Conservation (phyloP, 495 filamentous ascomycete species). For the Rhypophila decipiens region DNA sequence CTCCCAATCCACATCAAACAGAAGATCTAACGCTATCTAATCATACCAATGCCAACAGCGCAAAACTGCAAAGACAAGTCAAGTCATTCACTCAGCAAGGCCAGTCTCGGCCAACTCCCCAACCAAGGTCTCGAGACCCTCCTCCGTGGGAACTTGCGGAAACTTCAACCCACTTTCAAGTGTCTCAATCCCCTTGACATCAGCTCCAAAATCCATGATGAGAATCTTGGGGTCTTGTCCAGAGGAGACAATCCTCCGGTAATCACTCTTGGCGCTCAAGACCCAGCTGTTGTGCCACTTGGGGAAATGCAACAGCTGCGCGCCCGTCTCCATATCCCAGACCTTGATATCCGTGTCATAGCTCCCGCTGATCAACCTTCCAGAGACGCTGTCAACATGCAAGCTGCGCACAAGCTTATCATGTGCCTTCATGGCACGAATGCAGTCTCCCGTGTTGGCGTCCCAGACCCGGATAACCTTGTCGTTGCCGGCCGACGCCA, state of each 20-base stretch:
- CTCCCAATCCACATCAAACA: too few relatives aligned
- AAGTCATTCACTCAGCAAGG: not conserved
- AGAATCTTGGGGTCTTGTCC: conserved; percentile 87
- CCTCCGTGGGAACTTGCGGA: too few relatives aligned
- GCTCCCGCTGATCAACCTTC: conserved; percentile 79
- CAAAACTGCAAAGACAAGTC: too few relatives aligned
- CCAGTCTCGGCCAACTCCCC: not conserved
- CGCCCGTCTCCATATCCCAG: conserved; percentile 72
- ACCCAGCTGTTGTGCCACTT: conserved; percentile 96
- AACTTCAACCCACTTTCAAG: conserved; percentile 33
- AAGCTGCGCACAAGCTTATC: conserved; percentile 75
- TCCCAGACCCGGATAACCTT: conserved; percentile 91
- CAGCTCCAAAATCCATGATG: conserved; percentile 82
- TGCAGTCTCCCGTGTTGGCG: conserved; percentile 76
- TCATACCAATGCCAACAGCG: too few relatives aligned
- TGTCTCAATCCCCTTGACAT: conserved; percentile 46
- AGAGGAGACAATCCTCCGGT: conserved; percentile 84
- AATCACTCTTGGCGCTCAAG: conserved; percentile 88
- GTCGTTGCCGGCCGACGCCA: conserved; percentile 91
- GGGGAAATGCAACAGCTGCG: conserved; percentile 66
- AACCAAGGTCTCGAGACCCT: too few relatives aligned
- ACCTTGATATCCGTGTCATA: conserved; percentile 94
- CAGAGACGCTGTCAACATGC: conserved; percentile 77
- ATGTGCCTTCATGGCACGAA: conserved; percentile 72
- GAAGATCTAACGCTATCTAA: too few relatives aligned